phyloP scores from a whole-genome alignment of 331 rosid genomes.

The Phaseolus coccineus region DNA sequence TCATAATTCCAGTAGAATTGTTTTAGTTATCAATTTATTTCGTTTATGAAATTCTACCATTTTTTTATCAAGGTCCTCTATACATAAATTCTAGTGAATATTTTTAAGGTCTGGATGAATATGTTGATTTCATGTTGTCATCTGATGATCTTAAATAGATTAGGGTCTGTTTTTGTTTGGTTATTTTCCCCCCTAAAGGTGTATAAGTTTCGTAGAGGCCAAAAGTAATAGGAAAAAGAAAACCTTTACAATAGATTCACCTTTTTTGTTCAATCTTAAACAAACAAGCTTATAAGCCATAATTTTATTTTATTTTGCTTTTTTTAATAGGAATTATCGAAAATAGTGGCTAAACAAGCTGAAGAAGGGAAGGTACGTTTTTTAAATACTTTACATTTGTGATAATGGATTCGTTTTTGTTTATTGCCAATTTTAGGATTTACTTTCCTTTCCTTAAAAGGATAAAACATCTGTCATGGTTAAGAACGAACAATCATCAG shows the following conservation, averaged over 20 bases:
- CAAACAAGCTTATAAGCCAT: not conserved
- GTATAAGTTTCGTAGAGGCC: not conserved
- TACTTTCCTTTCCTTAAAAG: not conserved
- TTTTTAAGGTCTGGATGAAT: conserved; percentile 29
- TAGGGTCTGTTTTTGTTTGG: not conserved
- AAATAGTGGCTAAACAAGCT: conserved; percentile 84
- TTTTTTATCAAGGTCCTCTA: conserved; percentile 12
- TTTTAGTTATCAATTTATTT: conserved; percentile 30
- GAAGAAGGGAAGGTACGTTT: conserved; percentile 95
- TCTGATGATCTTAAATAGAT: conserved; percentile 12
- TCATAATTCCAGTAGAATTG: conserved; percentile 1
- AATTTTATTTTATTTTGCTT: conserved; percentile 4
- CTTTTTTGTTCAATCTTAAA: not conserved
- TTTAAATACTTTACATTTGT: conserved; percentile 20
- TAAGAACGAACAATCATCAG: not conserved
- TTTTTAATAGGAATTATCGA: conserved; percentile 76
- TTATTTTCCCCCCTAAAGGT: too few relatives aligned
- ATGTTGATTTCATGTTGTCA: conserved; percentile 30
- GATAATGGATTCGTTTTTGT: conserved; percentile 32
- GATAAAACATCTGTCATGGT: conserved; percentile 3
- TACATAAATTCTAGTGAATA: not conserved
- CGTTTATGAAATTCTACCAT: not conserved
- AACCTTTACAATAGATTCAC: not conserved
- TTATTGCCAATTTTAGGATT: conserved; percentile 34
- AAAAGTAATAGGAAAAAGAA: conserved; percentile 4